Percentiles rank a stretch among this genome's conserved stretches.
These are phyloP conservation scores for Funneliformis caledonium DNA, from an alignment of 371 early-diverging fungal genomes.

Conservation along the genomic window DNA sequence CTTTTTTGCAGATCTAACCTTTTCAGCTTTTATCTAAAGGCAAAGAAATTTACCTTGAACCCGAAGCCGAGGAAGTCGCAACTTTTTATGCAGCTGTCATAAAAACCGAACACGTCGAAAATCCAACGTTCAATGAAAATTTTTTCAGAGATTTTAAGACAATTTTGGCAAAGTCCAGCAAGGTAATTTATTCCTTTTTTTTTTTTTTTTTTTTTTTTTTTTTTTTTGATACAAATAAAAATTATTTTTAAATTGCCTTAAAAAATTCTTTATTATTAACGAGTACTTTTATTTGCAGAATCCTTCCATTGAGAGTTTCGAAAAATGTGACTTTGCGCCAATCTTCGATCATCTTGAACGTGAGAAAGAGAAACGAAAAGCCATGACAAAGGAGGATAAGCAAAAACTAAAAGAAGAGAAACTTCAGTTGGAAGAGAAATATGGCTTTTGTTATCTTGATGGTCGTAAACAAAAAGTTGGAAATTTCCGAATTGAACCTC, in stretches of 20 bases:
- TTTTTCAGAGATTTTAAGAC: slow-evolving; percentile 88
- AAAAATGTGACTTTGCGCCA: slow-evolving; percentile 89
- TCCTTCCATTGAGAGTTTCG: slow-evolving; percentile 77
- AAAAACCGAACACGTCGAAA: slow-evolving; percentile 84
- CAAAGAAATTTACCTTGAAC: slow-evolving; percentile 67
- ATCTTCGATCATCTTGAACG: slow-evolving; percentile 81
- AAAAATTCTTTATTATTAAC: neutral
- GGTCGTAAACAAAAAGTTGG: slow-evolving; percentile 97
- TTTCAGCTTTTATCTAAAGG: slow-evolving; percentile 43
- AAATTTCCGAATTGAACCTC: slow-evolving; percentile 96
- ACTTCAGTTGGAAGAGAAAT: slow-evolving; percentile 71
- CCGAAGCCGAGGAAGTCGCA: slow-evolving; percentile 94
- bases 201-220: neutral
- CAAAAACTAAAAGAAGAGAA: slow-evolving; percentile 78
- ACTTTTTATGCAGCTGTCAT: slow-evolving; percentile 90
- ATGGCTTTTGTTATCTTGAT: slow-evolving; percentile 77
- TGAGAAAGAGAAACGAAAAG: slow-evolving; percentile 81
- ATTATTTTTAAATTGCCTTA: slow-evolving; percentile 1
- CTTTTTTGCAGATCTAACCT: neutral
- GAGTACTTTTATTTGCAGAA: slow-evolving; percentile 46
- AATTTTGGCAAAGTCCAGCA: slow-evolving; percentile 66
- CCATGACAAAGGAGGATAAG: slow-evolving; percentile 91
- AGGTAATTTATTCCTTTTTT: slow-evolving; percentile 50
- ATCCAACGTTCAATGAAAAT: slow-evolving; percentile 86
- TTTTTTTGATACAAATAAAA: neutral